phyloP scores from a whole-genome alignment of 1,284 basidiomycete species.

The Cutaneotrichosporon spelunceum region DNA sequence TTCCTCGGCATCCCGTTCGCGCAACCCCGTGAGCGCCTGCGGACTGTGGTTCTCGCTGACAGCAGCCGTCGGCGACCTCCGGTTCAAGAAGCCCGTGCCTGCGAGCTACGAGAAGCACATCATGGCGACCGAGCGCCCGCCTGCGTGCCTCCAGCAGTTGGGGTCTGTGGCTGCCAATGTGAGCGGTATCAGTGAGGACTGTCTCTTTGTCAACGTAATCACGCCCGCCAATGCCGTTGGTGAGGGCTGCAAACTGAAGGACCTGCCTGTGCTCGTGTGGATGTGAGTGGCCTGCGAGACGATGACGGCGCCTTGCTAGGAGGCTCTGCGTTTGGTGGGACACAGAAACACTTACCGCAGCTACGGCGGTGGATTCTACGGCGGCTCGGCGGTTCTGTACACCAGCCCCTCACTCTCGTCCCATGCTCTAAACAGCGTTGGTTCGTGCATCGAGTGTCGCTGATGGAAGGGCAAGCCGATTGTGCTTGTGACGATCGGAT shows the following conservation, averaged over 20 bases:
- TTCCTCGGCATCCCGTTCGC: conserved; percentile 21
- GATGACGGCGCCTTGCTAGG: too few relatives aligned
- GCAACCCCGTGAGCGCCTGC: conserved; percentile 15
- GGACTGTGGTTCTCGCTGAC: conserved; percentile 3
- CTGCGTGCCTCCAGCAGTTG: conserved; percentile 37
- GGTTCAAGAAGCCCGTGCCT: conserved; percentile 51
- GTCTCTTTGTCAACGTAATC: conserved; percentile 51
- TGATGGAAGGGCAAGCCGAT: conserved; percentile 33
- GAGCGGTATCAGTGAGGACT: conserved; percentile 46
- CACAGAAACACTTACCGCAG: conserved; percentile 18
- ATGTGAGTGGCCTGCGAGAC: conserved; percentile 23
- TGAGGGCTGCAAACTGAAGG: background rate
- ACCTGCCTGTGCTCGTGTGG: conserved; percentile 46
- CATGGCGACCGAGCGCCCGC: conserved; percentile 28
- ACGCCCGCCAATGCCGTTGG: conserved; percentile 19
- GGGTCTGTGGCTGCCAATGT: conserved; percentile 17
- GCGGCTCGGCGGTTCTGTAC: conserved; percentile 27
- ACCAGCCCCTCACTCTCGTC: conserved; percentile 25
- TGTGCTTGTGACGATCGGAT: conserved; percentile 52
- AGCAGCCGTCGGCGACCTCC: conserved; percentile 53
- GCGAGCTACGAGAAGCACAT: conserved; percentile 28
- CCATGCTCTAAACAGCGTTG: background rate
- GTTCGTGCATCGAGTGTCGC: background rate
- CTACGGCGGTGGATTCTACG: conserved; percentile 43
- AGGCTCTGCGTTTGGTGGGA: too few relatives aligned